phyloP scores from a whole-genome alignment of 192 early-diverging fungal species.

The Lobosporangium transversale region DNA sequence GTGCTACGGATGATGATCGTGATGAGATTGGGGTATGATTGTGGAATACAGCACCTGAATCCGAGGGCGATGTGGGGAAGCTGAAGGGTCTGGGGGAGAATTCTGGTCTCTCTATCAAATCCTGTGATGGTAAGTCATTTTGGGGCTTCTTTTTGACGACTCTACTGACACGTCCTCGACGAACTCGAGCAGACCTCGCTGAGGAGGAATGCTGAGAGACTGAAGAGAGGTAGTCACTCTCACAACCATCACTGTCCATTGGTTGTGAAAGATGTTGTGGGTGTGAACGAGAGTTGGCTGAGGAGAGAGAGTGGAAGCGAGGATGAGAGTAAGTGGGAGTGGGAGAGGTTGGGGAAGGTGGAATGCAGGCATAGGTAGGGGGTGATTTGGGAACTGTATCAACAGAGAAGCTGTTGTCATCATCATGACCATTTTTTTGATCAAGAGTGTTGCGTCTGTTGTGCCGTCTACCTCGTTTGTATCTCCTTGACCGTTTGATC shows the following conservation, averaged over 20 bases:
- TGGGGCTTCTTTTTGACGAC: conserved; percentile 10
- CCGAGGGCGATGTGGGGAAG: conserved; percentile 1
- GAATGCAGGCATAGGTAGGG: background rate
- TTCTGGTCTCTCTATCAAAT: background rate
- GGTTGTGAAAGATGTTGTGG: background rate
- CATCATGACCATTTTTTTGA: background rate
- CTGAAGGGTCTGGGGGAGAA: background rate
- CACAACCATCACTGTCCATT: conserved; percentile 15
- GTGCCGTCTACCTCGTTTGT: background rate
- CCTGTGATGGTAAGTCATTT: background rate
- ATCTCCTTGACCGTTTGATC: background rate
- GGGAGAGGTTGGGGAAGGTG: background rate
- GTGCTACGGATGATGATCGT: conserved; percentile 8
- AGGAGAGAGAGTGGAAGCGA: background rate
- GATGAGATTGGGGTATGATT: conserved; percentile 10
- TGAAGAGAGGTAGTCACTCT: conserved; percentile 22
- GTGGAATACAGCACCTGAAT: background rate
- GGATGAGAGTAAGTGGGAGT: background rate
- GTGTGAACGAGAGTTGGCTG: conserved; percentile 1
- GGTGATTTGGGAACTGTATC: background rate
- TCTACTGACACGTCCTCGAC: conserved; percentile 25
- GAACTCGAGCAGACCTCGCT: conserved; percentile 31
- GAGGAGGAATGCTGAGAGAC: conserved; percentile 44
- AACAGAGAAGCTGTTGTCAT: background rate
- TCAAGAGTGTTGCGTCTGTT: background rate